A percentile compares a stretch with the other conserved stretches of the same genome.
phyloP scores from a whole-genome alignment of 2,329 filamentous ascomycete species.

The Cercospora sp. region DNA sequence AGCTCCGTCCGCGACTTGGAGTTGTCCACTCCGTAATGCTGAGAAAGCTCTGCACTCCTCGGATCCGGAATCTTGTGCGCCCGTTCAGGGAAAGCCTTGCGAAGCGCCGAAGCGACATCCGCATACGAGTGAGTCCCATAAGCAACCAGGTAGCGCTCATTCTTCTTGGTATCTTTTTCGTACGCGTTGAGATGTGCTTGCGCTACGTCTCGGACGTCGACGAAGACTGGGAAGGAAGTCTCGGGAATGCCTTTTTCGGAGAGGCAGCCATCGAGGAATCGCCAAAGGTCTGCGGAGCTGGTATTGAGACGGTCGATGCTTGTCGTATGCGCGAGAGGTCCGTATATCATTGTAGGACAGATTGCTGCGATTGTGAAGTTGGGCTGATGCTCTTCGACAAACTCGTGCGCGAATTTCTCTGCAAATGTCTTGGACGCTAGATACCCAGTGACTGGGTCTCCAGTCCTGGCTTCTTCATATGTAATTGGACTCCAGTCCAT shows the following conservation, averaged over 20 bases:
- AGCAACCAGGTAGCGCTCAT: slow-evolving; percentile 4
- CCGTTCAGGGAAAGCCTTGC: not conserved
- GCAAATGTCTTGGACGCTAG: slow-evolving; percentile 11
- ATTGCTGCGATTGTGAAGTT: slow-evolving; percentile 4
- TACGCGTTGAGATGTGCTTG: slow-evolving; percentile 4
- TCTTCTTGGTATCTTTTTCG: not conserved
- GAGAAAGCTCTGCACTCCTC: not conserved
- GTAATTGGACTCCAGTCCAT: slow-evolving; percentile 6
- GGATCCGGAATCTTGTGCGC: not conserved
- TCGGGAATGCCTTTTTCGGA: not conserved
- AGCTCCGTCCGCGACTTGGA: not conserved
- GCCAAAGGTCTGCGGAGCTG: not conserved
- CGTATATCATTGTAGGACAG: not conserved
- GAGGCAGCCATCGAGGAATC: not conserved
- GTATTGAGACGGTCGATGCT: not conserved
- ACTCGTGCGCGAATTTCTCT: slow-evolving; percentile 14
- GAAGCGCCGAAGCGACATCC: not conserved
- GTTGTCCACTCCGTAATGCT: slow-evolving; percentile 11
- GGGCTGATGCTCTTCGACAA: slow-evolving; percentile 7
- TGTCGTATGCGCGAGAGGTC: not conserved
- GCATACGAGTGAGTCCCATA: not conserved
- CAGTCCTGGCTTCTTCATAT: not conserved
- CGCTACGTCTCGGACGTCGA: not conserved
- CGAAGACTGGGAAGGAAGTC: not conserved
- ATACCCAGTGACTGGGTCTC: not conserved